Base-by-base conservation (phyloP, 2,329 filamentous ascomycete species). In the Fusarium sp. region DNA sequence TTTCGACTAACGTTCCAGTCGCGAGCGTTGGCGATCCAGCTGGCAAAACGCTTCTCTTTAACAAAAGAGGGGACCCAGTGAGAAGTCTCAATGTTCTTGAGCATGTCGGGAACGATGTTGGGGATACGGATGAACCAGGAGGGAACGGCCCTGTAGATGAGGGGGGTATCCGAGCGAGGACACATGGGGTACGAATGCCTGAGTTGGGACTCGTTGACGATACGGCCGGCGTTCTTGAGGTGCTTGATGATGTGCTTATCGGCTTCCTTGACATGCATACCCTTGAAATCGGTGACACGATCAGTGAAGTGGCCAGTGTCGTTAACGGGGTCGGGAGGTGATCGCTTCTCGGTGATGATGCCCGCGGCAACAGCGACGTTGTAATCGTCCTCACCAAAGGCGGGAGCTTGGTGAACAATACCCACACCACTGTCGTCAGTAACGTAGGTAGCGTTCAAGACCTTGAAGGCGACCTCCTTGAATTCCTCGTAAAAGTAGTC, bases 1-100 rank as follows among this genome's bases (percentile, higher is more conserved):
- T 97, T 97, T 70, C 95, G 87, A 55, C 94, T 96, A 33, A 98
- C 92, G 77, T 97, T 97, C 95, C 95, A 98, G 80, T 98, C 95
- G 62, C 92, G 91, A 15, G 95, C 94, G 76, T 95, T 95, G 62
- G 87, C 84, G 67, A 98, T 95, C 95, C 95, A 98, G 81, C 90
- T 96, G 45, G 91, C 88, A 75, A 98, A 98, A 15, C 95, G 90
- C 77, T 91, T 92, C 75, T 97, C 94, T 80, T 97, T 97, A 65
- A 98, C 94, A 73, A 93, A 92, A 2, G 87, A 89, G 2, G 95
- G 95, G 2, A 97, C 94, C 95, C 95, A 98, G 77, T 97, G 92
- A 9, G 94, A 96, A 15, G 88, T 87, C 76, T 97, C 91, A 62
- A 98, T 94, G 71, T 95, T 96, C 73, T 93, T 85, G n/a, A 98